phyloP scores from a whole-genome alignment of 139 green algal species.

The Chlorella sp. region DNA sequence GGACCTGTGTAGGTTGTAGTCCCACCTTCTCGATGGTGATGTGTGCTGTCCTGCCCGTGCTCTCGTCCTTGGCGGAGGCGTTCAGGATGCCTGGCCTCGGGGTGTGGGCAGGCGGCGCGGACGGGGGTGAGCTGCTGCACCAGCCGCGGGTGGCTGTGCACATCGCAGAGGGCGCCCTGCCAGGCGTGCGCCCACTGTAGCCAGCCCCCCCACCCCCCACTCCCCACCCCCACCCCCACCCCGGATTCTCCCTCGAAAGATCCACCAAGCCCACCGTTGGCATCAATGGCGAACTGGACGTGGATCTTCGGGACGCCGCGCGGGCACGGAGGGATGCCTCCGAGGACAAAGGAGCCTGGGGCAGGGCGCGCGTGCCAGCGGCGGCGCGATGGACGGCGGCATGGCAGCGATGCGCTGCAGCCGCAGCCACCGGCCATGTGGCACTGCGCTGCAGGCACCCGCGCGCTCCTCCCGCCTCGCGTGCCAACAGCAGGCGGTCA shows the following conservation, averaged over 20 bases:
- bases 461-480: neutral
- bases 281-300: constrained; percentile 97
- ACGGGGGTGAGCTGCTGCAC: too few species aligned
- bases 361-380: neutral
- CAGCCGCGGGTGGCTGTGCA: too few species aligned
- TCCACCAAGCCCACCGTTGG: constrained; percentile 91
- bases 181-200: too few species aligned
- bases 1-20: too few species aligned
- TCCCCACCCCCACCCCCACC: too few species aligned
- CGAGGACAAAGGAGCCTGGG: neutral
- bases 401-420: too few species aligned
- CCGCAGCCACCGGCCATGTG: neutral
- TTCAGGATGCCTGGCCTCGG: constrained; percentile 94
- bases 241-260: too few species aligned
- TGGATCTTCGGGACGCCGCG: constrained; percentile 97
- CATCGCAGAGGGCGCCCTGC: too few species aligned
- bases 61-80: constrained; percentile 96
- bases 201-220: too few species aligned
- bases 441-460: neutral
- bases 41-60: constrained; percentile 92
- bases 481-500: neutral
- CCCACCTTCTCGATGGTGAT: constrained; percentile 99
- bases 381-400: neutral
- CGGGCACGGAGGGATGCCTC: constrained; percentile 95
- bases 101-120: too few species aligned